Percentiles rank a stretch among this genome's conserved stretches.
phyloP scores from a whole-genome alignment of 345 rosid species.

The Psidium guajava region DNA sequence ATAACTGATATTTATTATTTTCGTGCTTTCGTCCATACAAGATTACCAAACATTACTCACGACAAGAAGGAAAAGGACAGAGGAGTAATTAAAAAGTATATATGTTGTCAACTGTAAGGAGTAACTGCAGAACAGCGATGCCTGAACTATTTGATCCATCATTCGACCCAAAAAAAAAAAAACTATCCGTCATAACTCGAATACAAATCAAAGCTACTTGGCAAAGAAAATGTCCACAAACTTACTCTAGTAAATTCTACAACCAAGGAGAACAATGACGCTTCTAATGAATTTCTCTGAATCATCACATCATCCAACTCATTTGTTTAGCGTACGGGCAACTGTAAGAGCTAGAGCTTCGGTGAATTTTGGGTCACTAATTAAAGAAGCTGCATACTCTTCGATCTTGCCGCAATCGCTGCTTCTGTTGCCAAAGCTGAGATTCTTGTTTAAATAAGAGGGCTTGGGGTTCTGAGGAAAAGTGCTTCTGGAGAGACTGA shows the following conservation, averaged over 20 bases:
- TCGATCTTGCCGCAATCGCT: slow-evolving; percentile 6
- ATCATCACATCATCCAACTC: not conserved
- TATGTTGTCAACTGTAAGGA: not conserved
- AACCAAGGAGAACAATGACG: not conserved
- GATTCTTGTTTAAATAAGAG: not conserved
- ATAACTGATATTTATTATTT: no score
- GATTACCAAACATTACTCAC: not conserved
- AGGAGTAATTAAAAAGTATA: not conserved
- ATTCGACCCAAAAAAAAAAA: no score
- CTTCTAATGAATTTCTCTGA: not conserved
- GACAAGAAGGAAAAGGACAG: not conserved
- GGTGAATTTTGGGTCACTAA: slow-evolving; percentile 31
- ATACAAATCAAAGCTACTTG: not conserved
- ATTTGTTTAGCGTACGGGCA: slow-evolving; percentile 12
- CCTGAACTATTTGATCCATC: not conserved
- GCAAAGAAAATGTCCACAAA: not conserved
- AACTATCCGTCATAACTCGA: not conserved
- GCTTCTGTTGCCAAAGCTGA: not conserved
- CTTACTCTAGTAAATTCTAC: not conserved
- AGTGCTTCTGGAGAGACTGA: not conserved
- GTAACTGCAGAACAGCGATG: not conserved
- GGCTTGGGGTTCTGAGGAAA: not conserved
- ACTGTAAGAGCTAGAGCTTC: slow-evolving; percentile 31
- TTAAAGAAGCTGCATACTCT: slow-evolving; percentile 23
- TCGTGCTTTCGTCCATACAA: no score